phyloP scores from a whole-genome alignment of 2,329 filamentous ascomycete genomes.

The Diaporthe ilicicola region DNA sequence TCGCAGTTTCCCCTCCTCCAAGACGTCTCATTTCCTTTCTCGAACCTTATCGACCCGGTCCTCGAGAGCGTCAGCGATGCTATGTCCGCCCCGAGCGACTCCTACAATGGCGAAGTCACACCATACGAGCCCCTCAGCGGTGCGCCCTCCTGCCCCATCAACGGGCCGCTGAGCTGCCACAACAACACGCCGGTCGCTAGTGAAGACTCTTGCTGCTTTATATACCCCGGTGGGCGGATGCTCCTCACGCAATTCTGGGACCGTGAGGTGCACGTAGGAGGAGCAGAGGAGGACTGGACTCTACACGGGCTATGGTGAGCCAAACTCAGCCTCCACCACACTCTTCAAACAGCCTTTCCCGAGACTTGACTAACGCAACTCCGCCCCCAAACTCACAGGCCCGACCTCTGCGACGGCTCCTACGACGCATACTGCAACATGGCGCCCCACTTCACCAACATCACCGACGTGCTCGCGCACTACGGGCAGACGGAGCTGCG shows the following conservation, averaged over 20 bases:
- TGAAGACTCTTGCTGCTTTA: slow-evolving; percentile 52
- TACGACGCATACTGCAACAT: slow-evolving; percentile 54
- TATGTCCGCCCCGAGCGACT: not conserved
- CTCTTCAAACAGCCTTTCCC: not conserved
- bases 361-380: not conserved
- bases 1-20: slow-evolving; percentile 43
- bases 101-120: slow-evolving; percentile 34
- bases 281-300: slow-evolving; percentile 54
- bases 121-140: slow-evolving; percentile 48
- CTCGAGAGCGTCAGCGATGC: slow-evolving; percentile 32
- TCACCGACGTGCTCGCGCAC: slow-evolving; percentile 50
- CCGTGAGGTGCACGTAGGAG: slow-evolving; percentile 47
- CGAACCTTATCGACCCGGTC: slow-evolving; percentile 32
- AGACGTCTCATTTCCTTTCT: slow-evolving; percentile 38
- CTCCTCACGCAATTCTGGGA: slow-evolving; percentile 57
- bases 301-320: slow-evolving; percentile 54
- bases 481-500: slow-evolving; percentile 50
- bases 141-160: slow-evolving; percentile 50
- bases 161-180: slow-evolving; percentile 52
- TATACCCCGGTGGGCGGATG: slow-evolving; percentile 51
- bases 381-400: slow-evolving; percentile 41
- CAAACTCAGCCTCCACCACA: not conserved
- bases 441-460: slow-evolving; percentile 52
- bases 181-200: slow-evolving; percentile 45
- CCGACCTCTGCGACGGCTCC: slow-evolving; percentile 54